A percentile compares a stretch with the other conserved stretches of the same genome.
Conservation (phyloP, 1,139 yeast species). For the Lodderomyces elongisporus region DNA sequence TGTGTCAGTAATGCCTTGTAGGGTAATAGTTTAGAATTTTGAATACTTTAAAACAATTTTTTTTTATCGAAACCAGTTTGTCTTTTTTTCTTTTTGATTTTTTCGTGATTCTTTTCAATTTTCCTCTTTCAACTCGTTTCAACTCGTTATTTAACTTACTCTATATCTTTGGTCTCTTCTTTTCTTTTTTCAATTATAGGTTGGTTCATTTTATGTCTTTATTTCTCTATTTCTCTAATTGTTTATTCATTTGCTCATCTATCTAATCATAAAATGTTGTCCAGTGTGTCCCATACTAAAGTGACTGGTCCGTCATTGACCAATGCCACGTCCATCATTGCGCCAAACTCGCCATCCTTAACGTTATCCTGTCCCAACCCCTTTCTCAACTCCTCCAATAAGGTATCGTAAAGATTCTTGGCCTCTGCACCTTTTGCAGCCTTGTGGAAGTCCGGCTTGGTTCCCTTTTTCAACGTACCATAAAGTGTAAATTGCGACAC, state of each 20-base stretch:
- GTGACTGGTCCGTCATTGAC: constrained; percentile 87
- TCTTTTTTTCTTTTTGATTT: too few species aligned
- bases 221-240: neutral
- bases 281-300: constrained; percentile 61
- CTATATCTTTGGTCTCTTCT: too few species aligned
- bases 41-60: neutral
- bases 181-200: too few species aligned
- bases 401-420: constrained; percentile 56
- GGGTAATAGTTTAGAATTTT: neutral
- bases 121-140: too few species aligned
- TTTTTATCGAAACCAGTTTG: neutral
- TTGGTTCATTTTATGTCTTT: neutral
- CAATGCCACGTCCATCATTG: constrained; percentile 90
- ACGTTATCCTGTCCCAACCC: constrained; percentile 62
- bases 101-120: neutral
- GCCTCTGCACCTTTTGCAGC: constrained; percentile 87
- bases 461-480: constrained; percentile 80
- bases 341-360: constrained; percentile 88
- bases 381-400: constrained; percentile 44
- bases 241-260: too few species aligned
- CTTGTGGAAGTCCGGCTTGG: constrained; percentile 88
- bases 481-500: constrained; percentile 89
- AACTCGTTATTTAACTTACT: too few species aligned
- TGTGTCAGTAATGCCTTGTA: constrained; percentile 43
- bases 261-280: constrained; percentile 16